Evolutionary conservation across 192 early-diverging fungal genomes (phyloP).

Genomic region (Glomus cerebriforme): DNA sequence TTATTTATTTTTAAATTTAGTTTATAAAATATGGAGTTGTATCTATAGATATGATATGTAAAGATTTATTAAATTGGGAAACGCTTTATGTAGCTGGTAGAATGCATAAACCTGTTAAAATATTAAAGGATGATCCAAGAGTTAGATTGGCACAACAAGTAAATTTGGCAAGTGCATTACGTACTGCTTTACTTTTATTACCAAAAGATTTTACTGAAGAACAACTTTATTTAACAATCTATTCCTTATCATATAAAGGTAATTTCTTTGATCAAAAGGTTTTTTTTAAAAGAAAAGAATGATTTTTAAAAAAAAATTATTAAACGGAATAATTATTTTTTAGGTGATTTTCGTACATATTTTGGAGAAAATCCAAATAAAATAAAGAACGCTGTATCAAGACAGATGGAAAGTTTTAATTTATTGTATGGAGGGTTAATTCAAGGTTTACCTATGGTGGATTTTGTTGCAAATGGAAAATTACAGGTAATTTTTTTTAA

Average conservation of each 20-base stretch:
- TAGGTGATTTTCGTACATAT: conserved; percentile 91
- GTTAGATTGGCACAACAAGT: conserved; percentile 76
- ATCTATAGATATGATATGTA: conserved; percentile 81
- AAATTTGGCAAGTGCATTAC: conserved; percentile 84
- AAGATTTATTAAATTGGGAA: conserved; percentile 93
- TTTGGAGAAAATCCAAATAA: conserved; percentile 96
- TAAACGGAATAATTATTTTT: background rate
- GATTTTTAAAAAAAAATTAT: background rate
- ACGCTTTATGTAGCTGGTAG: conserved; percentile 94
- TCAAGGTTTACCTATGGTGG: conserved; percentile 54
- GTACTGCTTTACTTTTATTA: conserved; percentile 80
- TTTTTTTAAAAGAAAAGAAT: background rate
- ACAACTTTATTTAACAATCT: conserved; percentile 81
- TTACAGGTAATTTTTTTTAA: background rate
- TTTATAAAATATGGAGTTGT: conserved; percentile 96
- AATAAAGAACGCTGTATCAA: conserved; percentile 89
- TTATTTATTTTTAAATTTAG: conserved; percentile 38
- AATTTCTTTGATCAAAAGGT: background rate
- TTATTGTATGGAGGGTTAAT: conserved; percentile 57
- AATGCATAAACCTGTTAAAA: conserved; percentile 95
- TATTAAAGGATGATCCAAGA: conserved; percentile 73
- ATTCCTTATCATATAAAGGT: conserved; percentile 78
- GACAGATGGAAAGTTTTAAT: conserved; percentile 65
- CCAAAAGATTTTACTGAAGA: conserved; percentile 79
- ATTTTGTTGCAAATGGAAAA: background rate